Evolutionary conservation across 1,284 basidiomycete species (phyloP), one percentile per base, ranked within the genome.

Genomic region (Rhodotorula glutinis): DNA sequence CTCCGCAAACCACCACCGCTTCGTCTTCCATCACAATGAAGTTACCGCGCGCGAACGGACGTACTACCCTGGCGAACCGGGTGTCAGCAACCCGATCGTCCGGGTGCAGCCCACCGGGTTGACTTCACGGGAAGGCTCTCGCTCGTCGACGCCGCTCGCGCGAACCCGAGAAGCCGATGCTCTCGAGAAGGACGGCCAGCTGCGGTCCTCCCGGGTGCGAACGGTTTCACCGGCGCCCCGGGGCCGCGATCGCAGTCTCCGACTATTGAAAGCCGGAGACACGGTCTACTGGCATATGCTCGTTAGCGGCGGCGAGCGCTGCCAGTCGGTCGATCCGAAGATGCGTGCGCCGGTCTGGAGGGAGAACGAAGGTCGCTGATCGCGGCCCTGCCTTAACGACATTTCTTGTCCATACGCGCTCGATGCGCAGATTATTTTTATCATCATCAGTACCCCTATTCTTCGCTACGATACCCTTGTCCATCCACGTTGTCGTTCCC

Each of bases 11-110:
- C 89, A 90, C 9, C 90, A 93, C 77, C 87, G 90, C 30, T 92
- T 90, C 76, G 90, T 93, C 40, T 91, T 92, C 78, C 90, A 92
- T 80, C 88, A 89, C 59, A 84, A 81, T 74, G 88, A 90, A 78
- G 86, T 92, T 59, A 74, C 78, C n/a, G 85, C 85, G 16, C 83
- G 83, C 41, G 88, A 90, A 76, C 85, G 91, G 43, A 82, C 84
- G 70, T 89, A 90, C 75, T 81, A 89, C 61, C 80, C 80, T 33
- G 83, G 85, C 64, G 90, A 92, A 77, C 84, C 84, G 8, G 89
- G 88, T 38, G 85, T 91, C 33, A 78, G 84, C 49, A 65, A 70
- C 43, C 60, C 63, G 25, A 38, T 69, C 58, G 27, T 66, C 38
- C 27, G 41, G 19, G 25, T 44, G 9, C 16, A 55, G 16, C 41